Evolutionary conservation across 768 basidiomycete species (phyloP), one percentile per base, ranked within the genome.

Genomic region (Rhodotorula diobovata): DNA sequence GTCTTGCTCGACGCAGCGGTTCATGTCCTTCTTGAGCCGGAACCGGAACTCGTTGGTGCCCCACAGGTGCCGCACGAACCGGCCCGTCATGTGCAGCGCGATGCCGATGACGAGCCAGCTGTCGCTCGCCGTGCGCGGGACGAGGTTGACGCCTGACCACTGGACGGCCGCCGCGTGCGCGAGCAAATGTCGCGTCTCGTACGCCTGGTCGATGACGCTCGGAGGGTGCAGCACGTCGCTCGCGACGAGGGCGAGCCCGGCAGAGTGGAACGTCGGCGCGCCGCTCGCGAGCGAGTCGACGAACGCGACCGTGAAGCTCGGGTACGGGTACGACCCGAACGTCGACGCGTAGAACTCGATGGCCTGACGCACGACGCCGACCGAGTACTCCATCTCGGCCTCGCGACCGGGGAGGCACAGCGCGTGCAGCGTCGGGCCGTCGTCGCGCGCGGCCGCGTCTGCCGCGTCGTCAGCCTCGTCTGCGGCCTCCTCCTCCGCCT

Each of bases 21-120:
- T 88, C 87, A 97, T 95, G 79, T 99, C 96, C 80, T 93, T 93
- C 83, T 94, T 94, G 77, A 99, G 81, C 66, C 91, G 85, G 81
- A 92, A 97, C 11, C 96, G 86, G 78, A 95, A 98, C 79, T 99
- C 96, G 83, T 98, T 99, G 81, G 89, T 96, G 50, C 96, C 96
- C 67, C 97, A 84, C 23, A 93, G 82, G 80, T 89, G 90, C 68
- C 88, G 86, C 76, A 94, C 82, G 82, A 91, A 97, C 53, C 93
- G 84, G 18, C 89, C 89, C 11, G 90, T 89, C 78, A 98, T 89
- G 79, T 97, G 93, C 25, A 93, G 84, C 16, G 91, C 89, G 57
- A 99, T 83, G 2, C 94, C 96, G 77, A 95, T 93, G 67, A 94
- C 88, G n/a, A 99, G 86, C 96, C 96, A 99, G 35, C 88, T 86